phyloP scores from a whole-genome alignment of 2,329 filamentous ascomycete genomes.

The Colletotrichum sp. region DNA sequence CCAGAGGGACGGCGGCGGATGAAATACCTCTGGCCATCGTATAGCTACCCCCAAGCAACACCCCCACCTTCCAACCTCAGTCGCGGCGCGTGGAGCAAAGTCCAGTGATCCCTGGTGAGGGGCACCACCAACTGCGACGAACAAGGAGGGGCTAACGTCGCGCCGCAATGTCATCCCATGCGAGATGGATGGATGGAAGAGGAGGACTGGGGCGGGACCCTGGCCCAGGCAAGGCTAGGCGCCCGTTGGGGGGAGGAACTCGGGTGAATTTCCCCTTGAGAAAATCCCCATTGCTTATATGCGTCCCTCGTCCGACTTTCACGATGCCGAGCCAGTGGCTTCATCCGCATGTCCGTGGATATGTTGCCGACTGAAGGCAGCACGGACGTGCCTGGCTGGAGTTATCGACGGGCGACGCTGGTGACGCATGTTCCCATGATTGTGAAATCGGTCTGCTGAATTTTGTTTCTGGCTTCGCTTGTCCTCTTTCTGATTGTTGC shows the following conservation, averaged over 20 bases:
- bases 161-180: conserved; percentile 9
- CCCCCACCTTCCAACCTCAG: conserved; percentile 13
- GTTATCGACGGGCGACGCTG: neutral
- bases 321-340: neutral
- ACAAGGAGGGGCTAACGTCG: conserved; percentile 15
- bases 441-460: neutral
- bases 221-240: conserved; percentile 2
- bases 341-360: neutral
- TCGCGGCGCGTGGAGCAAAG: neutral
- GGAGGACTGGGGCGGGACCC: neutral
- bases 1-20: conserved; percentile 9
- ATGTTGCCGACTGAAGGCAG: neutral
- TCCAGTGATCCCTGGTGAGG: conserved; percentile 13
- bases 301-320: neutral
- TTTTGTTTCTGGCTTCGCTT: neutral
- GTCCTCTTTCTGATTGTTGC: neutral
- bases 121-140: conserved; percentile 3
- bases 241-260: neutral
- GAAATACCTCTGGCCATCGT: conserved; percentile 18
- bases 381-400: neutral
- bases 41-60: neutral
- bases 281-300: neutral
- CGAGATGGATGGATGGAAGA: neutral
- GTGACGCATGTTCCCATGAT: neutral
- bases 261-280: neutral